A percentile compares a stretch with the other conserved stretches of the same genome.
Evolutionary conservation across 2,329 filamentous ascomycete genomes (phyloP).

Genomic region (Cladorrhinum sp.): DNA sequence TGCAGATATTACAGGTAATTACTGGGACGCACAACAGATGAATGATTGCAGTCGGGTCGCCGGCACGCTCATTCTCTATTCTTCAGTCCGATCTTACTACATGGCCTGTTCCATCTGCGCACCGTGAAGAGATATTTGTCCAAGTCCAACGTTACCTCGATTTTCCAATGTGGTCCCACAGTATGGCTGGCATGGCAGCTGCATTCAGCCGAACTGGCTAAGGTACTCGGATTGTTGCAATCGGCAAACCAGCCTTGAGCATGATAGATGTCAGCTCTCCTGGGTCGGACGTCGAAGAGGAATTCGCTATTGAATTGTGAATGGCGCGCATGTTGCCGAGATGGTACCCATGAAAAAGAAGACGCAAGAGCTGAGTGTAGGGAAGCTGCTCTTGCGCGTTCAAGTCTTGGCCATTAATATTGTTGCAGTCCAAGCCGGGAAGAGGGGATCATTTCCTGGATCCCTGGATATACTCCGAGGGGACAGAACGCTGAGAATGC

Average conservation of each 20-base stretch:
- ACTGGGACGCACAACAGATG: background rate
- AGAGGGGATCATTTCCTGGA: background rate
- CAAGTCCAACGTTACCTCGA: constrained; percentile 20
- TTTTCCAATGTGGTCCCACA: background rate
- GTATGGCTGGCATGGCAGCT: background rate
- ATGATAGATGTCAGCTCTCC: background rate
- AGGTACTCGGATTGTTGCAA: constrained; percentile 8
- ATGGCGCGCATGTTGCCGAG: background rate
- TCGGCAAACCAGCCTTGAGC: constrained; percentile 8
- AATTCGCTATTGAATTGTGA: background rate
- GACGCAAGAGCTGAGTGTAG: background rate
- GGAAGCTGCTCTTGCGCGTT: background rate
- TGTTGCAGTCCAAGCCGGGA: constrained; percentile 1
- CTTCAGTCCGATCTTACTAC: background rate
- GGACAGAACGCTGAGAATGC: no score
- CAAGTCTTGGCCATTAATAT: background rate
- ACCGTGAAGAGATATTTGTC: background rate
- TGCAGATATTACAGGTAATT: constrained; percentile 5
- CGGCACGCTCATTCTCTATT: background rate
- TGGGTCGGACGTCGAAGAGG: background rate
- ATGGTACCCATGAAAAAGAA: background rate
- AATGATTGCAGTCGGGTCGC: background rate
- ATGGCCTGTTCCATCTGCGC: constrained; percentile 1
- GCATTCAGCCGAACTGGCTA: constrained; percentile 29
- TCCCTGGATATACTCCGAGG: no score